Base-by-base conservation (phyloP, 768 basidiomycete genomes). In the Boletus rubescentipes region DNA sequence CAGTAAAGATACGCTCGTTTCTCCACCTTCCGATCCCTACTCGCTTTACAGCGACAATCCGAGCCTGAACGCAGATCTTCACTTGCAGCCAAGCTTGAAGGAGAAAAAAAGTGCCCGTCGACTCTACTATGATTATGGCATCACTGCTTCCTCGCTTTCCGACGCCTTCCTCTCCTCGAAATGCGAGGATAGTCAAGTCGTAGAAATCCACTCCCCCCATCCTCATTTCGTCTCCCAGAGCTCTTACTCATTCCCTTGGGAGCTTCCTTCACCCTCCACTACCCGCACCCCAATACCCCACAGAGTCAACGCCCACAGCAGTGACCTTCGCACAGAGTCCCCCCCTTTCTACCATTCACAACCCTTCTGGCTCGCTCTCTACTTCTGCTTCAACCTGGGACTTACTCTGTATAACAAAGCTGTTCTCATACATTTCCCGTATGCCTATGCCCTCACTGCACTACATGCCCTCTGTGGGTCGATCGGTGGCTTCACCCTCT, bases 381-480 rank as follows among this genome's bases (percentile, higher is more conserved):
- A 97, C 75, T 98, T 99, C 66, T 69, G 75, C 55, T 89, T 95
- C 79, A 98, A 98, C 72, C 85, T 98, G 29, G 81, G 83, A 11
- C 82, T 99, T 59, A 98, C 96, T 9, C 75, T 99, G 40, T 97
- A 92, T 73, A 99, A 99, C 81, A 99, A 99, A 72, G 79, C 83
- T 35, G 86, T 98, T 16, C 84, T 99, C 57, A 86, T 91, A 49
- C 83, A 81, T 51, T 98, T 98, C 67, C 97, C 97, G 0, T 98
- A 92, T 64, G 95, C 96, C 3, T 98, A 98, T 77, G 90, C 93
- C 2, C 80, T 99, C 21, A 98, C 96, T 2, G 94, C 93, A 6
- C 61, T 97, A 5, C 96, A 98, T 66, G 88, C 96, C 4, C 76
- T 98, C 12, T 91, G 86, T 58, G 93, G 94, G 0, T 81, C 86